These are phyloP conservation scores for Ustilago xerochloae DNA, from an alignment of 1,284 basidiomycete genomes.

Conservation along the genomic window DNA sequence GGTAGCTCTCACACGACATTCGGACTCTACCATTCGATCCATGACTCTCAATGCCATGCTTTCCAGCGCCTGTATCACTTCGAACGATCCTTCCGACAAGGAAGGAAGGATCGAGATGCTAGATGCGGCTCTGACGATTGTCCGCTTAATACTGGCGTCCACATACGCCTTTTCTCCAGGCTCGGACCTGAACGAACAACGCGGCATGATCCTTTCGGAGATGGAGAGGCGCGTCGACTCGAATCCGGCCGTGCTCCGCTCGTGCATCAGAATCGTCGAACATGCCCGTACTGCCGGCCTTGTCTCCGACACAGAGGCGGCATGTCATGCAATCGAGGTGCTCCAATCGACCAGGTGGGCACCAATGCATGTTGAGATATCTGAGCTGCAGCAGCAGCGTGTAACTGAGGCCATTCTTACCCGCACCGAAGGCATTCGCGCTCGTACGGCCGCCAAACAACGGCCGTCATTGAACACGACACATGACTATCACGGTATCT, in stretches of 20 bases:
- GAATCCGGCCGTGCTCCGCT: conserved; percentile 32
- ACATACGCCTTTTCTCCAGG: conserved; percentile 30
- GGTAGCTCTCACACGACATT: conserved; percentile 30
- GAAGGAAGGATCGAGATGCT: conserved; percentile 30
- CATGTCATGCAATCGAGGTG: conserved; percentile 22
- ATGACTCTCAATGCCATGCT: conserved; percentile 39
- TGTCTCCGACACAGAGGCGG: conserved; percentile 17
- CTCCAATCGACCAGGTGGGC: conserved; percentile 35
- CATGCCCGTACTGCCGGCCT: conserved; percentile 5
- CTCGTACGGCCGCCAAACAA: conserved; percentile 21
- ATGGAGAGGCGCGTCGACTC: conserved; percentile 38
- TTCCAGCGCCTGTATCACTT: not conserved
- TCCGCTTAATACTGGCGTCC: conserved; percentile 30
- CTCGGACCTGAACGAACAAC: conserved; percentile 18
- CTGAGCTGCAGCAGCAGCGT: conserved; percentile 10
- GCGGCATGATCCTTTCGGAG: conserved; percentile 31
- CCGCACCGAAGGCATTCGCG: conserved; percentile 29
- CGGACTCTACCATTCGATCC: conserved; percentile 20
- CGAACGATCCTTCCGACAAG: not conserved
- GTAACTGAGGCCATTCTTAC: not conserved
- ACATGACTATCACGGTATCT: conserved; percentile 23
- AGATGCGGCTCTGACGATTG: conserved; percentile 34
- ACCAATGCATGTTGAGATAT: conserved; percentile 22
- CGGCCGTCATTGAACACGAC: conserved; percentile 6
- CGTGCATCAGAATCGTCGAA: conserved; percentile 25